These are phyloP conservation scores for Saccharum spontaneum DNA, from an alignment of 176 grass and related monocot species.

Conservation along the genomic window DNA sequence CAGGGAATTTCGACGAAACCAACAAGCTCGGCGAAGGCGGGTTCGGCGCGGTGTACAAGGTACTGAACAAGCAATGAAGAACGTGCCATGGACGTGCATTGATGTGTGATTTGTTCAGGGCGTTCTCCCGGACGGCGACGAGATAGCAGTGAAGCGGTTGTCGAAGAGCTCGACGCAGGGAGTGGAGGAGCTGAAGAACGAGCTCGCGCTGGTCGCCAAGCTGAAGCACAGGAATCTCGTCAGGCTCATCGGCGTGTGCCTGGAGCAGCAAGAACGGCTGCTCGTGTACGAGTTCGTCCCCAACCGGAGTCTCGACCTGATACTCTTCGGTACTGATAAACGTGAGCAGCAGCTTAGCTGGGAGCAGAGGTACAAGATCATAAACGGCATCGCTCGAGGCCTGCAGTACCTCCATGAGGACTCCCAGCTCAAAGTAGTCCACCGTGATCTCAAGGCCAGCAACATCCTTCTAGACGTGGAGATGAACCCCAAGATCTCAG, in stretches of 20 bases:
- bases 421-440: constrained; percentile 58
- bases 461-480: constrained; percentile 32
- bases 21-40: constrained; percentile 55
- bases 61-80: background rate
- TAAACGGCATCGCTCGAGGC: constrained; percentile 57
- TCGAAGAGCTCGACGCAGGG: constrained; percentile 31
- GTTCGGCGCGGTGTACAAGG: constrained; percentile 56
- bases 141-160: constrained; percentile 36
- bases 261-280: constrained; percentile 29
- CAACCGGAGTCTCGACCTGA: constrained; percentile 17
- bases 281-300: constrained; percentile 32
- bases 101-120: background rate
- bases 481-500: constrained; percentile 69
- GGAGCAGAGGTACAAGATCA: constrained; percentile 48
- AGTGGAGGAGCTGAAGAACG: constrained; percentile 33
- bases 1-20: constrained; percentile 29
- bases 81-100: too few species aligned
- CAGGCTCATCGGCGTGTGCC: constrained; percentile 19
- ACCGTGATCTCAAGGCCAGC: constrained; percentile 49
- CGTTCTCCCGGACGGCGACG: constrained; percentile 13
- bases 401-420: constrained; percentile 81
- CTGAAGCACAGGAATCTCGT: constrained; percentile 40
- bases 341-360: constrained; percentile 29
- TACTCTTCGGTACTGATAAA: background rate
- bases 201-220: constrained; percentile 28